Conservation (phyloP, 768 basidiomycete genomes). For the Inosperma sp. region DNA sequence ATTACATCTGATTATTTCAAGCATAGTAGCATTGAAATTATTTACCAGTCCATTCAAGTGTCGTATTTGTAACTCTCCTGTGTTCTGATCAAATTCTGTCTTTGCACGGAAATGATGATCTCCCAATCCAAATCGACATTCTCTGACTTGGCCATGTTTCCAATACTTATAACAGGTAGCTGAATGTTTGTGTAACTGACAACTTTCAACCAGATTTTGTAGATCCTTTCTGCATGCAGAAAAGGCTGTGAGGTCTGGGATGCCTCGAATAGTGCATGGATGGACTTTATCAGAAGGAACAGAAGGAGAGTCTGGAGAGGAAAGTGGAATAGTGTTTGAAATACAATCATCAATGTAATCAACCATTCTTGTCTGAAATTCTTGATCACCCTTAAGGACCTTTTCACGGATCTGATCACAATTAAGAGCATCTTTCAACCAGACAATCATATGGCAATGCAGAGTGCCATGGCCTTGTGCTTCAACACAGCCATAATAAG, state of each 20-base stretch:
- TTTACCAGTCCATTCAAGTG: slow-evolving; percentile 36
- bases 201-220: slow-evolving; percentile 19
- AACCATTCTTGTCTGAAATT: neutral
- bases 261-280: neutral
- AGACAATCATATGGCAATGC: slow-evolving; percentile 33
- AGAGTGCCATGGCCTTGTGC: slow-evolving; percentile 32
- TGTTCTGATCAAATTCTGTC: slow-evolving; percentile 22
- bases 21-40: slow-evolving; percentile 35
- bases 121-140: slow-evolving; percentile 31
- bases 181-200: slow-evolving; percentile 34
- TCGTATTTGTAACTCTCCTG: slow-evolving; percentile 26
- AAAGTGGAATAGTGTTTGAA: neutral
- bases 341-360: neutral
- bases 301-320: neutral
- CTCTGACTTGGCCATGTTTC: slow-evolving; percentile 19
- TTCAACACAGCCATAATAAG: slow-evolving; percentile 31
- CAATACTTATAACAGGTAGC: slow-evolving; percentile 38
- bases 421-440: slow-evolving; percentile 31
- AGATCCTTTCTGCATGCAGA: slow-evolving; percentile 18
- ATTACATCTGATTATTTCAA: slow-evolving; percentile 25
- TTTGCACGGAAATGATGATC: slow-evolving; percentile 8
- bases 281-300: neutral
- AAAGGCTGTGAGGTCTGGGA: neutral
- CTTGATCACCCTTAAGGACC: neutral
- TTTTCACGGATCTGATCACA: slow-evolving; percentile 22